Percentiles rank a stretch among this genome's conserved stretches.
Evolutionary conservation across 2,329 filamentous ascomycete species (phyloP).

Genomic region (Sporothrix inflata): DNA sequence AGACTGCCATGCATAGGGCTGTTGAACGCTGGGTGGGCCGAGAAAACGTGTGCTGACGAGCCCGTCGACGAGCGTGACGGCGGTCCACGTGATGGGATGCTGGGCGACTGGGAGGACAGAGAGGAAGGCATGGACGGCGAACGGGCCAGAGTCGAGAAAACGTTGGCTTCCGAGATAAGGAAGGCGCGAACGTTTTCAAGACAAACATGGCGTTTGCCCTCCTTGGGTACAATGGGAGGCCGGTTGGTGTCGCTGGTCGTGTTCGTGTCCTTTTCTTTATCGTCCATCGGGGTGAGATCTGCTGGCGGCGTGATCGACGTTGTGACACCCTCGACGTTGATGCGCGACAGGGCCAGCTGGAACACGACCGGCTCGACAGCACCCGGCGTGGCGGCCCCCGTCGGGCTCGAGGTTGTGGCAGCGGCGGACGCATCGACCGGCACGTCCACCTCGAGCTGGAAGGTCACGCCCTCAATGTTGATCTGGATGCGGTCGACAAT

Average conservation of each 20-base stretch:
- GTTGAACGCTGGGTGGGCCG: neutral
- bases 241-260: neutral
- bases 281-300: conserved; percentile 31
- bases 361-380: conserved; percentile 62
- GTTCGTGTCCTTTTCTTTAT: neutral
- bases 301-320: conserved; percentile 32
- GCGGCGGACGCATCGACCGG: conserved; percentile 48
- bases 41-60: neutral
- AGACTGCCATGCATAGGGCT: neutral
- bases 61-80: conserved; percentile 35
- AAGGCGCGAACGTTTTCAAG: conserved; percentile 67
- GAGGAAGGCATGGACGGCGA: conserved; percentile 64
- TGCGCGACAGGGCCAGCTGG: conserved; percentile 65
- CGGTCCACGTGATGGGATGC: conserved; percentile 33
- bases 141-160: conserved; percentile 63
- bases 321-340: conserved; percentile 70
- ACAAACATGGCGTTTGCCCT: conserved; percentile 67
- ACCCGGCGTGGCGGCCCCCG: conserved; percentile 36
- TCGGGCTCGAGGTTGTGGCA: neutral
- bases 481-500: conserved; percentile 73
- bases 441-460: conserved; percentile 67
- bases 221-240: conserved; percentile 52
- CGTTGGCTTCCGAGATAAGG: conserved; percentile 68
- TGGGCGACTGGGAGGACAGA: conserved; percentile 49
- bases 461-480: conserved; percentile 64